Conservation (phyloP, 2,329 filamentous ascomycete genomes). For the Epichloe gansuensis region DNA sequence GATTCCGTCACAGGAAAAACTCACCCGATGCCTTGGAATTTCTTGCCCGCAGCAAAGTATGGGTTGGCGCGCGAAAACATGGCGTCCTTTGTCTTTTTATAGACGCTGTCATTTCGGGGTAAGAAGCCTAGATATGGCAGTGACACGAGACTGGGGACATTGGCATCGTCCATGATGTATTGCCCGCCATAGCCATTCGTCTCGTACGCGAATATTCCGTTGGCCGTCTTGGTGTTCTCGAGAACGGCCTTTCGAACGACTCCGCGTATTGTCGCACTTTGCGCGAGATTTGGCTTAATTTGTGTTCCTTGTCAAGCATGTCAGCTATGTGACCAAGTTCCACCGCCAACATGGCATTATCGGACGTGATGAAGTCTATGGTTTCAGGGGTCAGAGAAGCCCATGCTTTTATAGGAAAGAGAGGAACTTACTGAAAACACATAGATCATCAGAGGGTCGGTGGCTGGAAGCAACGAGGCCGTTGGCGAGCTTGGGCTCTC, state of each 20-base stretch:
- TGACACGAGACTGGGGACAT: conserved; percentile 54
- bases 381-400: neutral
- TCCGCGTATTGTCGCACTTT: conserved; percentile 24
- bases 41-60: conserved; percentile 41
- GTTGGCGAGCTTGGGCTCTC: conserved; percentile 66
- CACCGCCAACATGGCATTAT: conserved; percentile 28
- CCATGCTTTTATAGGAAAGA: neutral
- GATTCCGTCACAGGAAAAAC: conserved; percentile 1
- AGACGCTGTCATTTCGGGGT: conserved; percentile 47
- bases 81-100: conserved; percentile 70
- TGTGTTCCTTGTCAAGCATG: conserved; percentile 55
- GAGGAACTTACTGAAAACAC: conserved; percentile 40
- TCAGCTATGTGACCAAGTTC: conserved; percentile 46
- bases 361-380: conserved; percentile 33
- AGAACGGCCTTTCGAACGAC: conserved; percentile 58
- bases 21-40: conserved; percentile 16
- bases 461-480: conserved; percentile 71
- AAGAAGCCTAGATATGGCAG: conserved; percentile 53
- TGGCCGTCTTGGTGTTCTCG: conserved; percentile 30
- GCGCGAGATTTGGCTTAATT: conserved; percentile 50
- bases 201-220: conserved; percentile 64
- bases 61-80: conserved; percentile 66
- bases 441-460: conserved; percentile 73
- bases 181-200: conserved; percentile 60
- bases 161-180: conserved; percentile 61